A percentile compares a stretch with the other conserved stretches of the same genome.
Evolutionary conservation across 2,329 filamentous ascomycete genomes (phyloP).

Genomic region (Colletotrichum truncatum): DNA sequence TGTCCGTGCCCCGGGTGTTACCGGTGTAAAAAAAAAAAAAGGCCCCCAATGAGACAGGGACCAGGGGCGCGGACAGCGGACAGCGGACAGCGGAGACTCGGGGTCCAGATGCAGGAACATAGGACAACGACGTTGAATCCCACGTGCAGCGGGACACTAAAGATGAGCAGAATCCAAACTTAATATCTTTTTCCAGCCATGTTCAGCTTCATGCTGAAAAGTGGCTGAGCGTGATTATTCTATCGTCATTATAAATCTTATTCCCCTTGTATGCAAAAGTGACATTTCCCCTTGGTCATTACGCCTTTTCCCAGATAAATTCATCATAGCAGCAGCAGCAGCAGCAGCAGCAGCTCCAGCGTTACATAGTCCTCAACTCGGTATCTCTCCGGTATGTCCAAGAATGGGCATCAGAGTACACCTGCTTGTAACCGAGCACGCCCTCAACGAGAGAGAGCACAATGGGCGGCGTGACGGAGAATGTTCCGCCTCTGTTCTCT

Average conservation of each 20-base stretch:
- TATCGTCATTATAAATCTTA: background rate
- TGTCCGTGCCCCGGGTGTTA: background rate
- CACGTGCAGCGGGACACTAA: background rate
- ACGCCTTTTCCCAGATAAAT: background rate
- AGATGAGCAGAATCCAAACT: too few species aligned
- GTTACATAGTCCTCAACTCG: slow-evolving; percentile 12
- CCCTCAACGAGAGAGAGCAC: slow-evolving; percentile 56
- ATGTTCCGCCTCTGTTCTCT: slow-evolving; percentile 40
- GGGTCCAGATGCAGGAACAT: background rate
- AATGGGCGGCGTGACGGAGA: slow-evolving; percentile 51
- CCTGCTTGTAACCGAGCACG: slow-evolving; percentile 53
- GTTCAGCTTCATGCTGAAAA: background rate
- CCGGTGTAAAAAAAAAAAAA: background rate
- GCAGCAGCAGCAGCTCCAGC: too few species aligned
- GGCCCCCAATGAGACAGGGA: background rate
- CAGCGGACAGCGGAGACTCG: background rate
- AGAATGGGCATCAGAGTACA: slow-evolving; percentile 33
- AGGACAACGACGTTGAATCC: background rate
- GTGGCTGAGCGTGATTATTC: background rate
- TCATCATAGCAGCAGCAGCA: too few species aligned
- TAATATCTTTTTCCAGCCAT: background rate
- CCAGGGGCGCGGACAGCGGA: background rate
- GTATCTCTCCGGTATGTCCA: slow-evolving; percentile 31
- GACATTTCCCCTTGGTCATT: background rate
- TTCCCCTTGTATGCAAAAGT: background rate